phyloP scores from a whole-genome alignment of 768 basidiomycete genomes.

The Leucosporidium yakuticum region DNA sequence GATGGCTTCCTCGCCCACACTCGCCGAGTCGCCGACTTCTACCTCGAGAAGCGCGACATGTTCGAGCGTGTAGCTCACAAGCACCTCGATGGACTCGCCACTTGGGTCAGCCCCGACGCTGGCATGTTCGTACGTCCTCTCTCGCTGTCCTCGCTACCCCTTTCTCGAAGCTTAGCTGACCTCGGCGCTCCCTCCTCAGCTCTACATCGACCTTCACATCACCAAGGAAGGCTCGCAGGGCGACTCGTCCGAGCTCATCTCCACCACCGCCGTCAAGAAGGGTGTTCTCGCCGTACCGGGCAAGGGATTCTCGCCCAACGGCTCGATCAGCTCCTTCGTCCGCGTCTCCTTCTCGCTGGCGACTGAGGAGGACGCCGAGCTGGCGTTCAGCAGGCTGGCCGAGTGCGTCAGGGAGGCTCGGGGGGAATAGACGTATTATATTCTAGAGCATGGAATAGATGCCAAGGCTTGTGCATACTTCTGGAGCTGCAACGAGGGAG shows the following conservation, averaged over 20 bases:
- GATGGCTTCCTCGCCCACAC: conserved; percentile 68
- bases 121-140: not conserved
- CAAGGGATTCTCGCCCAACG: conserved; percentile 55
- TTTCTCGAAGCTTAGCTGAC: conserved; percentile 47
- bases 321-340: conserved; percentile 64
- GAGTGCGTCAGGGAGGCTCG: conserved; percentile 34
- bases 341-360: conserved; percentile 74
- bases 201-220: conserved; percentile 36
- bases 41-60: conserved; percentile 63
- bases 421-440: not conserved
- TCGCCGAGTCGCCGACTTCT: conserved; percentile 48
- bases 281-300: conserved; percentile 90
- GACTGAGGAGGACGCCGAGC: conserved; percentile 61
- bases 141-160: not conserved
- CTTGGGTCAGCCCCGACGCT: conserved; percentile 52
- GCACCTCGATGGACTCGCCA: conserved; percentile 68
- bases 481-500: too few relatives aligned
- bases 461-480: too few relatives aligned
- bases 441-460: too few relatives aligned
- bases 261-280: conserved; percentile 64
- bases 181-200: conserved; percentile 53
- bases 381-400: conserved; percentile 61
- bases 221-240: conserved; percentile 45
- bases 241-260: conserved; percentile 69
- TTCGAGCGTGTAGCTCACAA: conserved; percentile 70